Percentiles rank a stretch among this genome's conserved stretches.
These are phyloP conservation scores for Fusarium setosum DNA, from an alignment of 2,329 filamentous ascomycete species.

Conservation along the genomic window DNA sequence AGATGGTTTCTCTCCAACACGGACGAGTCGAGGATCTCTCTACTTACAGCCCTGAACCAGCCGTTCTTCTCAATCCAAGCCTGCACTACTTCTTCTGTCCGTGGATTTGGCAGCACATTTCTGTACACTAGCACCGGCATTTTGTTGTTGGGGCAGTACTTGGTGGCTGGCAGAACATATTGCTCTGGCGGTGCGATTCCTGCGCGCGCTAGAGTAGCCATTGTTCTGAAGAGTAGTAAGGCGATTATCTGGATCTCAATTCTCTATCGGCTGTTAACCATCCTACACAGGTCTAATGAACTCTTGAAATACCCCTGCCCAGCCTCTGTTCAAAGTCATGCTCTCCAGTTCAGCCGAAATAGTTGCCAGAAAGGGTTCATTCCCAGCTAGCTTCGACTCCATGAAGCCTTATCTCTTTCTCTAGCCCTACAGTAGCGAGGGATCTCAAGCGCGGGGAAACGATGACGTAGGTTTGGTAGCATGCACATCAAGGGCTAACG, in stretches of 20 bases:
- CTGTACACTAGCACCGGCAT: background rate
- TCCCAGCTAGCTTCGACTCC: background rate
- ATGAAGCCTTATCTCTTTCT: background rate
- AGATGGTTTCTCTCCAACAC: background rate
- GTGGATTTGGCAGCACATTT: background rate
- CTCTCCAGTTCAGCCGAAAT: background rate
- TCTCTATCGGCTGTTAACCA: background rate
- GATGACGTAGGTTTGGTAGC: too few relatives aligned
- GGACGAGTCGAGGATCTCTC: too few relatives aligned
- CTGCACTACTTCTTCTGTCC: background rate
- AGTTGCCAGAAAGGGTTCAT: background rate
- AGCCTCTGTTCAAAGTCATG: background rate
- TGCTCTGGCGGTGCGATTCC: background rate
- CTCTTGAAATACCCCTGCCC: background rate
- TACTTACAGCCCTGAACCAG: background rate
- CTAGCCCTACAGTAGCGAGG: background rate
- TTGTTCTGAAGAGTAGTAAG: too few relatives aligned
- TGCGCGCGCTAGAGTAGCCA: background rate
- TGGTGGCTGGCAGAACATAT: background rate
- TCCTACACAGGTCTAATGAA: background rate
- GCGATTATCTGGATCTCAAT: too few relatives aligned
- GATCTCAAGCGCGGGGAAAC: background rate
- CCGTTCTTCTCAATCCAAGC: background rate
- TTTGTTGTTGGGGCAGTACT: background rate
- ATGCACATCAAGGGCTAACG: too few relatives aligned